Base-by-base conservation (phyloP, 1,284 basidiomycete genomes). In the Austroboletus niveus region DNA sequence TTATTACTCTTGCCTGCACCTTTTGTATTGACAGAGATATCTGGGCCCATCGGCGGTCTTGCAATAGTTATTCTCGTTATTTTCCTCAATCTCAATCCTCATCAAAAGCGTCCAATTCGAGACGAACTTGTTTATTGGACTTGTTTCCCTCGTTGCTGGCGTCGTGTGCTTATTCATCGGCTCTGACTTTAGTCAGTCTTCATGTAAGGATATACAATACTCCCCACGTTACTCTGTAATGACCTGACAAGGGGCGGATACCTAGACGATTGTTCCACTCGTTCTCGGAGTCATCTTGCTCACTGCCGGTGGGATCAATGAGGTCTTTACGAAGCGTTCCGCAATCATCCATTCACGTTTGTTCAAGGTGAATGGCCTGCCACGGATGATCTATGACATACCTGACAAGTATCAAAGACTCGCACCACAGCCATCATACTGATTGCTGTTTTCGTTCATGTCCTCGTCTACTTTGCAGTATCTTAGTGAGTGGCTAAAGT, bases 91-190 rank as follows among this genome's bases (percentile, higher is more conserved):
- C 76, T 96, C 35, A 92, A 94, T 57, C 87, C 88, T 0, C 84
- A 81, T 57, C 69, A 80, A 52, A 78, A 78, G 9, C 76, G 78
- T 47, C 75, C 82, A 0, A 66, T 88, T 47, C 71, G 71, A 12
- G 69, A 89, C 56, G 83, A 91, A 61, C 61, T 81, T n/a, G 60
- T 90, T 90, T 57, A 36, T 85, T 38, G 92, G 92, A 2, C 76
- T 92, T 3, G 49, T 78, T 30, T 75, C 92, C 32, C 76, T 97
- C 49, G 81, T 95, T 48, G 71, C 70, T 1, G 88, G 89, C 0
- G 81, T 91, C n/a, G 76, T 92, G 5, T 83, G 86, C 47, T 65
- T 97, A n/a, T 77, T 97, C 12, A 74, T 97, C 11, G 94, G 94
- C 0, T 94, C 97, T 68, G 87, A 87, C 68, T 82, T 79, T 56